Base-by-base conservation (phyloP, 495 filamentous ascomycete species). In the Terfezia claveryi region DNA sequence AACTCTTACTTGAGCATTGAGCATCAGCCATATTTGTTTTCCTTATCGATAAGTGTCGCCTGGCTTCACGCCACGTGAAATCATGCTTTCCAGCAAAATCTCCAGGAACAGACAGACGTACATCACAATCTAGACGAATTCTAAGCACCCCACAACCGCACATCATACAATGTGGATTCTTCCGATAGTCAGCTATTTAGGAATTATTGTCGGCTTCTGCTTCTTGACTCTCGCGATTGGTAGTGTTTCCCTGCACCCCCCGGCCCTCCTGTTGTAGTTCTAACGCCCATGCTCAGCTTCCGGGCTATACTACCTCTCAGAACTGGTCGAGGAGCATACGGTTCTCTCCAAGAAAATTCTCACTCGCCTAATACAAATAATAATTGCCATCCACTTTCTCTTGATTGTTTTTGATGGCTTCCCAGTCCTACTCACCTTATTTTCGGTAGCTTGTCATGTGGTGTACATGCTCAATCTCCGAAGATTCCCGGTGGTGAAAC, bases 241-340 rank as follows among this genome's bases (percentile, higher is more conserved):
- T 93, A 79, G 14, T 32, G 27, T 32, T 32, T 32, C 27, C 27
- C 27, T 32, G 27, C 27, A 20, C 27, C 27, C 27, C 27, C 27
- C 27, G 27, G 27, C 27, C 27, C 27, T 7, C 4, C 7, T 5
- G 27, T 1, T 32, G 27, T 32, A 1, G 11, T 12, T 50, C 37
- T 27, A 27, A 23, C 41, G 14, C 52, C 37, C 51, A 10, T 23
- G 49, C 16, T 44, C 63, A 94, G 91, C 91, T 37, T 94, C 87
- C 23, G 92, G 92, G 32, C 80, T 98, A 23, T 96, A 98, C 72
- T 98, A 98, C 67, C 83, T 98, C 51, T 95, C 91, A 2, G 91
- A 98, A 69, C 76, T 95, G 10, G 91, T 98, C 52, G 92, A 98
- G 70, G 91, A 98, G 64, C 89, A 96, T 65, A 96, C 87, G 10